These are phyloP conservation scores for Catunica adiposa DNA, from an alignment of 2,329 filamentous ascomycete species.

Conservation along the genomic window DNA sequence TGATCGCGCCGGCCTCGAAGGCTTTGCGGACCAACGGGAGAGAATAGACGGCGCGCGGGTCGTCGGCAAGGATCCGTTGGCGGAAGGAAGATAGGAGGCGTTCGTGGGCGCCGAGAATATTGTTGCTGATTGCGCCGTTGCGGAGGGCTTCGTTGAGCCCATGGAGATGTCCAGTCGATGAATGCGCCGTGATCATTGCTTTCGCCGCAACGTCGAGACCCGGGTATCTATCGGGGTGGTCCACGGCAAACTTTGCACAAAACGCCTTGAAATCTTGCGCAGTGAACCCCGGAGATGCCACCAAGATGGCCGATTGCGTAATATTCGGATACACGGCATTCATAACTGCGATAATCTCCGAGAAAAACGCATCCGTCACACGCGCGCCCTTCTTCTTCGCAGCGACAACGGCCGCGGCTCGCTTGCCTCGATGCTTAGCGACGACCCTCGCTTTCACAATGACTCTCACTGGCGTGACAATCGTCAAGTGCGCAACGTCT, in stretches of 20 bases:
- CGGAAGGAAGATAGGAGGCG: conserved; percentile 64
- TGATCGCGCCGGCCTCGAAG: conserved; percentile 74
- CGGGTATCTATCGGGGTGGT: conserved; percentile 37
- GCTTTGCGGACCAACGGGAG: conserved; percentile 65
- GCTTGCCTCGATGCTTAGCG: conserved; percentile 43
- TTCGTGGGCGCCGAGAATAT: conserved; percentile 64
- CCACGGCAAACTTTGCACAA: conserved; percentile 35
- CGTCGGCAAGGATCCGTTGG: conserved; percentile 61
- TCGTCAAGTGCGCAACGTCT: conserved; percentile 64
- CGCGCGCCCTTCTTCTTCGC: conserved; percentile 24
- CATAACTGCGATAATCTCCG: conserved; percentile 36
- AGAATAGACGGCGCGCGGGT: conserved; percentile 84
- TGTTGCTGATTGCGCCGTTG: conserved; percentile 58
- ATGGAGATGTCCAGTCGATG: conserved; percentile 72
- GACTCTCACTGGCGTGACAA: conserved; percentile 67
- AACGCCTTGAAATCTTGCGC: conserved; percentile 67
- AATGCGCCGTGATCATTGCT: conserved; percentile 59
- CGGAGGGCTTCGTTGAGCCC: conserved; percentile 75
- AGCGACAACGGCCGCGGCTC: conserved; percentile 25
- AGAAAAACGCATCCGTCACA: conserved; percentile 11
- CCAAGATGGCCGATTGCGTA: conserved; percentile 59
- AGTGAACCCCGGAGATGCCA: conserved; percentile 81
- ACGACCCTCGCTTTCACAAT: conserved; percentile 54
- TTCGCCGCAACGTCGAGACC: conserved; percentile 44
- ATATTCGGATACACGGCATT: conserved; percentile 61